phyloP scores from a whole-genome alignment of 2,329 filamentous ascomycete species.

The Aureobasidium sp. region DNA sequence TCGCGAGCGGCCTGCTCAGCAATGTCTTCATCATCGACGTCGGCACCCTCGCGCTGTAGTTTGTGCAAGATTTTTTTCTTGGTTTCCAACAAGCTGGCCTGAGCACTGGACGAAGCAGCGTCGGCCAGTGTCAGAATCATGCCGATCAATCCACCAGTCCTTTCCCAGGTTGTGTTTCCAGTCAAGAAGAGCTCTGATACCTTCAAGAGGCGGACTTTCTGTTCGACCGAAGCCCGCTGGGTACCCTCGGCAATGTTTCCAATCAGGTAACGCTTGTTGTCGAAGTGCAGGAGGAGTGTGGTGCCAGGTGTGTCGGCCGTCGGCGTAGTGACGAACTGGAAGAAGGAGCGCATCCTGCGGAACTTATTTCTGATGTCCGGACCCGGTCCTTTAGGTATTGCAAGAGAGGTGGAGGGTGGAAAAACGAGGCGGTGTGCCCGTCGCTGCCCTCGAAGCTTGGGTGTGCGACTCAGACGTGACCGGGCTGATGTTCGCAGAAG shows the following conservation, averaged over 20 bases:
- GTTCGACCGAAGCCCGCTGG: slow-evolving; percentile 67
- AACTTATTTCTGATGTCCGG: neutral
- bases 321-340: slow-evolving; percentile 73
- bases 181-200: slow-evolving; percentile 76
- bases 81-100: slow-evolving; percentile 36
- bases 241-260: slow-evolving; percentile 78
- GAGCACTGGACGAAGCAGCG: slow-evolving; percentile 42
- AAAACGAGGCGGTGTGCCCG: slow-evolving; percentile 3
- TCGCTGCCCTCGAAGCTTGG: neutral
- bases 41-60: slow-evolving; percentile 27
- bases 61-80: slow-evolving; percentile 31
- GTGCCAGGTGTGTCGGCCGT: slow-evolving; percentile 84
- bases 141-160: slow-evolving; percentile 74
- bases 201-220: slow-evolving; percentile 57
- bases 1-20: slow-evolving; percentile 24
- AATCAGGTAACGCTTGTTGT: slow-evolving; percentile 76
- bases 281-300: slow-evolving; percentile 69
- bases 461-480: neutral
- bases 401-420: neutral
- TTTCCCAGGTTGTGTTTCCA: slow-evolving; percentile 67
- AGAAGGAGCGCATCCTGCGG: slow-evolving; percentile 60
- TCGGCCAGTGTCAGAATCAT: slow-evolving; percentile 80
- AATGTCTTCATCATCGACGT: slow-evolving; percentile 21
- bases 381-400: neutral
- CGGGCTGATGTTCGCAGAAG: neutral